Conservation (phyloP, 23 red algal genomes). For the Gracilaria caudata region DNA sequence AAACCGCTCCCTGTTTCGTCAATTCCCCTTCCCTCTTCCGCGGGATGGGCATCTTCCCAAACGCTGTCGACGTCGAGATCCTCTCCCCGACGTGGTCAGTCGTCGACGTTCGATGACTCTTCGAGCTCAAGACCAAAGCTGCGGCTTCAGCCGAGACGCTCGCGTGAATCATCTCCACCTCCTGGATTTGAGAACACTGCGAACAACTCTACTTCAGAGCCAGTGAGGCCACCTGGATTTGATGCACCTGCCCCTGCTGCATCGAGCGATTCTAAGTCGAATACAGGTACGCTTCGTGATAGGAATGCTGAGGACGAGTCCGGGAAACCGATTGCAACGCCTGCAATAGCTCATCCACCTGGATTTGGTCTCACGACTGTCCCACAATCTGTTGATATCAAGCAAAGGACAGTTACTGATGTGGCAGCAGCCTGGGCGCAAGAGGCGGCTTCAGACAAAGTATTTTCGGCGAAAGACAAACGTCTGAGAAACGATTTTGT, state of each 20-base stretch:
- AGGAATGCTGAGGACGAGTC: neutral
- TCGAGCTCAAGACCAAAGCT: slow-evolving; percentile 15
- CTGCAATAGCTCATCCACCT: slow-evolving; percentile 9
- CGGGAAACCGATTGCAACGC: neutral
- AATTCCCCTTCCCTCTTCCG: slow-evolving; percentile 46
- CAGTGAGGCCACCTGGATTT: slow-evolving; percentile 56
- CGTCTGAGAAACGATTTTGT: slow-evolving; percentile 4
- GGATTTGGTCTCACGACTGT: slow-evolving; percentile 37
- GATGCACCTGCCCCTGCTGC: slow-evolving; percentile 28
- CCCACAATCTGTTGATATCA: neutral
- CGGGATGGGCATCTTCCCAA: slow-evolving; percentile 47
- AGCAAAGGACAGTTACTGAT: slow-evolving; percentile 4
- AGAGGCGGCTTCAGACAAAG: slow-evolving; percentile 51
- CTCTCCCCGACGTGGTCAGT: slow-evolving; percentile 31
- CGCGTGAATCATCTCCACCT: slow-evolving; percentile 26
- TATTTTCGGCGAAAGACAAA: slow-evolving; percentile 38
- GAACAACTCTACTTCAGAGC: neutral
- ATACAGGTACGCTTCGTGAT: neutral
- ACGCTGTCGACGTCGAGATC: slow-evolving; percentile 2
- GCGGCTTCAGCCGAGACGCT: slow-evolving; percentile 23
- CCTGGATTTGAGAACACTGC: slow-evolving; percentile 54
- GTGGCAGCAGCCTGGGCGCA: slow-evolving; percentile 58
- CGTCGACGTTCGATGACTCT: slow-evolving; percentile 18
- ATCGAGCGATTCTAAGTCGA: slow-evolving; percentile 18
- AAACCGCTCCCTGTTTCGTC: slow-evolving; percentile 1